Evolutionary conservation across 2,329 filamentous ascomycete genomes (phyloP), one percentile per base, ranked within the genome.

Genomic region (Diplocarpon mali): DNA sequence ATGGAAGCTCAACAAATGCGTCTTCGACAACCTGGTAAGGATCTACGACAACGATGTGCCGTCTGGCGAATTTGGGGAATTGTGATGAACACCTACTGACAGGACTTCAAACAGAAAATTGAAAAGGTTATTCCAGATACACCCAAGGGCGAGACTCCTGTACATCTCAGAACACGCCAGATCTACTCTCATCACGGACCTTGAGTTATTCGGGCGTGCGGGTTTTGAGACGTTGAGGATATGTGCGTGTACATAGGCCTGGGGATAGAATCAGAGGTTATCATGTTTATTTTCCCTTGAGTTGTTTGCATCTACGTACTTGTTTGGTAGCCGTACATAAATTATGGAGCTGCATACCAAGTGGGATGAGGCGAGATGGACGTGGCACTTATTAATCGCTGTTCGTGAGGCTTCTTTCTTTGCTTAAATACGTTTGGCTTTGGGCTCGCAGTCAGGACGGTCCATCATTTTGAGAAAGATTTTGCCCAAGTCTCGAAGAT

Each of bases 1-100:
- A 73, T 82, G 86, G 77, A 81, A 81, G 63, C 71, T 98, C 60
- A 98, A 95, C 74, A 83, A 82, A 69, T 98, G 92, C 67, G 89
- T 95, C 39, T 96, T 85, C 63, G 83, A 95, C 56, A 96, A 95
- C 65, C 68, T 98, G 71, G 92, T 98, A 72, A 51, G 84, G 2
- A 41, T 9, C 9, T 2, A 14, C 37, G 72, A 20, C 13, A 17
- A 12, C 38, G 29, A 17, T 31, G 14, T 10, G 14, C 12, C 12
- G 8, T n/a, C 10, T 16, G 9, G 15, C 20, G 1, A 10, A 14
- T 1, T 43, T 24, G 11, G 5, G 14, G 2, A 14, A 20, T 14
- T 5, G 7, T 8, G 1, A 5, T 28, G 2, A 38, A 17, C 3
- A 27, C 14, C 14, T 38, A 20, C 39, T 46, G 40, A 38, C 17